Percentiles rank a stretch among this genome's conserved stretches.
These are phyloP conservation scores for Botrytis squamosa DNA, from an alignment of 2,329 filamentous ascomycete genomes.

Conservation along the genomic window DNA sequence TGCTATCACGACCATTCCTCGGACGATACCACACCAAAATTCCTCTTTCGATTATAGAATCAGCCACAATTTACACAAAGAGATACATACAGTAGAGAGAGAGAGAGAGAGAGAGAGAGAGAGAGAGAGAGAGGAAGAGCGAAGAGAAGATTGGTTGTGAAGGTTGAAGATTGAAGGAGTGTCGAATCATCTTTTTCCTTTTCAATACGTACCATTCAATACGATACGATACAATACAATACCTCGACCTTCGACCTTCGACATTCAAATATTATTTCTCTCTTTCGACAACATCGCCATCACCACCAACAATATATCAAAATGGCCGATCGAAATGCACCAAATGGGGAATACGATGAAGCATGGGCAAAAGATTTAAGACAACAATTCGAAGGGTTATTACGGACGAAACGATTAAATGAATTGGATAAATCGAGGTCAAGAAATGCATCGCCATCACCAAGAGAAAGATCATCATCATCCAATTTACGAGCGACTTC, in stretches of 20 bases:
- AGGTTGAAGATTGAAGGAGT: constrained; percentile 1
- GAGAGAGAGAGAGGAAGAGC: not conserved
- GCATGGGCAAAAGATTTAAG: constrained; percentile 77
- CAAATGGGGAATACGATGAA: constrained; percentile 53
- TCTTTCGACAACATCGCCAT: constrained; percentile 1
- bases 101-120: not conserved
- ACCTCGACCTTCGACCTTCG: not conserved
- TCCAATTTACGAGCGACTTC: constrained; percentile 45
- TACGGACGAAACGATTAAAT: constrained; percentile 84
- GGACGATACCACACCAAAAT: not conserved
- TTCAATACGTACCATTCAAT: not conserved
- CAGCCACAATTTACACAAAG: not conserved
- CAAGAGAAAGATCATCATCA: constrained; percentile 51
- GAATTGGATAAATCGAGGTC: constrained; percentile 68
- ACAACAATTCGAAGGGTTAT: constrained; percentile 79
- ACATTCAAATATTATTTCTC: not conserved
- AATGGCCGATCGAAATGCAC: constrained; percentile 35
- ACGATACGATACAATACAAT: not conserved
- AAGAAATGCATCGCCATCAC: constrained; percentile 56
- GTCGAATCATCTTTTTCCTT: not conserved
- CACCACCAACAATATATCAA: not conserved
- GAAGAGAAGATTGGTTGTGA: constrained; percentile 7
- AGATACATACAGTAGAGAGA: not conserved
- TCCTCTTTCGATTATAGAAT: constrained; percentile 1
- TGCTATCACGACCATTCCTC: not conserved